Conservation (phyloP, 768 basidiomycete genomes). For the Sarcomyxa edulis region DNA sequence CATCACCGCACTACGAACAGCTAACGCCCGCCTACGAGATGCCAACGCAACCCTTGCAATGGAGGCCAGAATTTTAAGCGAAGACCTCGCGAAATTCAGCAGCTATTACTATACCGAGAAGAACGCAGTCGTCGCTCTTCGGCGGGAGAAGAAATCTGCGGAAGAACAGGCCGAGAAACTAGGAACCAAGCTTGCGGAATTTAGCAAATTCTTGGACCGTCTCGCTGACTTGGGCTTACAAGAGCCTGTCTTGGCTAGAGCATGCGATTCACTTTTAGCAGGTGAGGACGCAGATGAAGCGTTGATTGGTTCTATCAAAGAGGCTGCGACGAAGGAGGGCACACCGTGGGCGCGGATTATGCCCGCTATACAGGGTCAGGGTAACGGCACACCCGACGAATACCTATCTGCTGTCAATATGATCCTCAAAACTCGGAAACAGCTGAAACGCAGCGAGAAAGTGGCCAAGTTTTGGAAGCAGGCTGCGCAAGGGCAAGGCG, state of each 20-base stretch:
- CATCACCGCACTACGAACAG: too few relatives aligned
- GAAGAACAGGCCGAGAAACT: constrained; percentile 20
- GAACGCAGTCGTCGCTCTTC: too few relatives aligned
- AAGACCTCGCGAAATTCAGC: too few relatives aligned
- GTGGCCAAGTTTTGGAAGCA: constrained; percentile 33
- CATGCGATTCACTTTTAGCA: constrained; percentile 20
- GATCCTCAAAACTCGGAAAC: constrained; percentile 23
- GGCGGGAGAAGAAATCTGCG: constrained; percentile 14
- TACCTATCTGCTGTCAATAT: constrained; percentile 28
- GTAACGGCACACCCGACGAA: constrained; percentile 25
- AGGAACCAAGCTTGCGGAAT: constrained; percentile 20
- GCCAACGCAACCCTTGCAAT: too few relatives aligned
- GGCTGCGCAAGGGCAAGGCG: constrained; percentile 23
- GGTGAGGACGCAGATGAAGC: constrained; percentile 35
- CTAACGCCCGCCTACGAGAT: too few relatives aligned
- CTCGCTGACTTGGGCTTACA: constrained; percentile 31
- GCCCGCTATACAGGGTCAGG: constrained; percentile 24
- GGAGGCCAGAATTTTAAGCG: too few relatives aligned
- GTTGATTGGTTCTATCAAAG: constrained; percentile 36
- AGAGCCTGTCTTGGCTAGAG: constrained; percentile 24
- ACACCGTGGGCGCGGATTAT: constrained; percentile 40
- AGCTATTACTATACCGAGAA: too few relatives aligned
- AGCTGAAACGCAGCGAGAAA: constrained; percentile 27
- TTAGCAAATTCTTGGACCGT: constrained; percentile 27
- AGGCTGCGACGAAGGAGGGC: constrained; percentile 29